A percentile compares a stretch with the other conserved stretches of the same genome.
Evolutionary conservation across 345 rosid genomes (phyloP).

Genomic region (Gynandropsis gynandra): DNA sequence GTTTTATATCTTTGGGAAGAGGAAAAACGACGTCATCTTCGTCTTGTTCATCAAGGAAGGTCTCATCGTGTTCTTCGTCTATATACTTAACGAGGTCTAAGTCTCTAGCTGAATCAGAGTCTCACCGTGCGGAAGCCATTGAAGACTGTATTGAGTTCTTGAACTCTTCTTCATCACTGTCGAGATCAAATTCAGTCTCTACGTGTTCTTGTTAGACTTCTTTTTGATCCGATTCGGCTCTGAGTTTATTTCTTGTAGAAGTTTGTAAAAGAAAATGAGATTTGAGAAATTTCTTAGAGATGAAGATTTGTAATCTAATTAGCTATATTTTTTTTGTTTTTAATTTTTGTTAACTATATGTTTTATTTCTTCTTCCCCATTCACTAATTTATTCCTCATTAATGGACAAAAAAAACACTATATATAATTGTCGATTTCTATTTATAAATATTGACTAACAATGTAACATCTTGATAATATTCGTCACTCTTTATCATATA

Average conservation of each 20-base stretch:
- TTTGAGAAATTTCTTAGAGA: too few relatives aligned
- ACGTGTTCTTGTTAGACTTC: constrained; percentile 33
- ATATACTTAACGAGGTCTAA: constrained; percentile 46
- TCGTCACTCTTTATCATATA: too few relatives aligned
- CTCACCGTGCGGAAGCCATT: constrained; percentile 78
- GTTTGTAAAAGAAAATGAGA: constrained; percentile 11
- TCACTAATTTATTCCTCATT: too few relatives aligned
- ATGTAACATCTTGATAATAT: too few relatives aligned
- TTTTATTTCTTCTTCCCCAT: too few relatives aligned
- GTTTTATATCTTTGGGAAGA: constrained; percentile 33
- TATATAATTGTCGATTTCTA: too few relatives aligned
- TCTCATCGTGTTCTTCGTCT: constrained; percentile 34
- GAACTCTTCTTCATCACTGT: constrained; percentile 67
- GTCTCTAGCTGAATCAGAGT: constrained; percentile 60
- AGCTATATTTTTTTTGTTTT: too few relatives aligned
- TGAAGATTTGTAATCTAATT: too few relatives aligned
- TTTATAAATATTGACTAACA: too few relatives aligned
- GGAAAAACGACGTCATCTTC: constrained; percentile 20
- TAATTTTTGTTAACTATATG: too few relatives aligned
- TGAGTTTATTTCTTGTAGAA: background rate
- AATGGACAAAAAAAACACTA: too few relatives aligned
- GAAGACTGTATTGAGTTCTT: constrained; percentile 91
- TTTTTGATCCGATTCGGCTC: constrained; percentile 7
- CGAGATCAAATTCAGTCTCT: constrained; percentile 63
- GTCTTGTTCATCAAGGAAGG: constrained; percentile 34